Evolutionary conservation across 192 early-diverging fungal species (phyloP), one percentile per base, ranked within the genome.

Genomic region (Linnemannia schmuckeri): DNA sequence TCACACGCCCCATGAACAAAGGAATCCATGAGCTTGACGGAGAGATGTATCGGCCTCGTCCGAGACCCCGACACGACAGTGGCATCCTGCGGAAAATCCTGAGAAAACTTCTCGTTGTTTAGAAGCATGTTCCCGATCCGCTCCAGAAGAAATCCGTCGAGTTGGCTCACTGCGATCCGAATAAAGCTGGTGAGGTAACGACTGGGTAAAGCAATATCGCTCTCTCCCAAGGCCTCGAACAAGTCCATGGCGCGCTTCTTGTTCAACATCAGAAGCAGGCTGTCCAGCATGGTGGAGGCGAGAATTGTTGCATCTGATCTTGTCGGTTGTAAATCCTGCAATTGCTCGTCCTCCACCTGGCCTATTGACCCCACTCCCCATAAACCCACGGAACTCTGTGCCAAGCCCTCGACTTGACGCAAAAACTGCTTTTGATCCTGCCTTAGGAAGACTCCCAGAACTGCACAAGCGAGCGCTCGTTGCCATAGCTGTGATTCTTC

Each of bases 1-100:
- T 81, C 72, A 38, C 71, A 87, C 4, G 79, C 80, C n/a, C 85
- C 85, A 10, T 73, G 35, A 1, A 87, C 46, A 57, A 87, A 87
- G 1, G 76, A 35, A 63, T 87, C 85, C 85, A 87, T 87, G 46
- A 71, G 8, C 54, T 68, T 81, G 10, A 76, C 17, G 8, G 76
- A 35, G 49, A 87, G 74, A 15, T 75, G 24, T 42, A 78, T 42
- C 6, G 72, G 79, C 46, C 79, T 79, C 40, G 69, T 74, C 8
- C 38, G 20, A 33, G 12, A 35, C 15, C 42, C 49, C 30, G 12
- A 3, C 0, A 63, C 18, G 18, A 55, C 3, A n/a, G 70, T 24
- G 3, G 33, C 18, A 13, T 54, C 76, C 4, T 24, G 20, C 10
- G 52, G n/a, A 24, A 49, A 57, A 1, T 49, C 38, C 17, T 74